Evolutionary conservation across 371 early-diverging fungal genomes (phyloP).

Genomic region (Quaeritorhiza haematococci): DNA sequence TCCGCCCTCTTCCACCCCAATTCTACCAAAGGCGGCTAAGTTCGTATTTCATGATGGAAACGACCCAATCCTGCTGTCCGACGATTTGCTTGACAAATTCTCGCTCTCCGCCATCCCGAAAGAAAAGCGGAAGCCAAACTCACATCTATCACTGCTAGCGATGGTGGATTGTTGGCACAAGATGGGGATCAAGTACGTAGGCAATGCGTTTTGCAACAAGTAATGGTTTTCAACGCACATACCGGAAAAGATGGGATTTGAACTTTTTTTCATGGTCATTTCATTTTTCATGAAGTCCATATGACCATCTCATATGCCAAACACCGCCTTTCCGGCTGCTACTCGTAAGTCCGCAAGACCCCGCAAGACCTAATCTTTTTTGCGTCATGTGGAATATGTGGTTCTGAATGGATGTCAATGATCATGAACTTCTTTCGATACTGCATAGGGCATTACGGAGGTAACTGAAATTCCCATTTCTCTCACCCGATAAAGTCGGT

Average conservation of each 20-base stretch:
- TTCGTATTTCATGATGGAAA: conserved; percentile 65
- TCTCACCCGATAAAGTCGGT: no score
- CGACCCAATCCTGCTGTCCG: conserved; percentile 69
- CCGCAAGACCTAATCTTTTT: not conserved
- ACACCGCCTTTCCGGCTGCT: conserved; percentile 92
- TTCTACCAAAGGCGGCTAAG: conserved; percentile 55
- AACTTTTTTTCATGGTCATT: not conserved
- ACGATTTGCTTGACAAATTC: conserved; percentile 76
- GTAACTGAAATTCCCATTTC: no score
- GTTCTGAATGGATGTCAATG: no score
- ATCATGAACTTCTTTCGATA: conserved; percentile 11
- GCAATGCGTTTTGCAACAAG: no score
- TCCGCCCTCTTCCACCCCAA: no score
- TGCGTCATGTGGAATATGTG: no score
- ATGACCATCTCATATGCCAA: conserved; percentile 90
- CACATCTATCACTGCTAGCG: conserved; percentile 85
- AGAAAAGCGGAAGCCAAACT: conserved; percentile 73
- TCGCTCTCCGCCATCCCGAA: conserved; percentile 82
- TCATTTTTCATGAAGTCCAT: conserved; percentile 50
- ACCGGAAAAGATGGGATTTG: no score
- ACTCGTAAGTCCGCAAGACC: conserved; percentile 37
- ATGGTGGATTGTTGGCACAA: conserved; percentile 92
- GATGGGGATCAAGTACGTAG: conserved; percentile 57
- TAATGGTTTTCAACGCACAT: no score
- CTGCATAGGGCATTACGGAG: conserved; percentile 79